Evolutionary conservation across 2,329 filamentous ascomycete species (phyloP), one percentile per base, ranked within the genome.

Genomic region (Botrytis elliptica): DNA sequence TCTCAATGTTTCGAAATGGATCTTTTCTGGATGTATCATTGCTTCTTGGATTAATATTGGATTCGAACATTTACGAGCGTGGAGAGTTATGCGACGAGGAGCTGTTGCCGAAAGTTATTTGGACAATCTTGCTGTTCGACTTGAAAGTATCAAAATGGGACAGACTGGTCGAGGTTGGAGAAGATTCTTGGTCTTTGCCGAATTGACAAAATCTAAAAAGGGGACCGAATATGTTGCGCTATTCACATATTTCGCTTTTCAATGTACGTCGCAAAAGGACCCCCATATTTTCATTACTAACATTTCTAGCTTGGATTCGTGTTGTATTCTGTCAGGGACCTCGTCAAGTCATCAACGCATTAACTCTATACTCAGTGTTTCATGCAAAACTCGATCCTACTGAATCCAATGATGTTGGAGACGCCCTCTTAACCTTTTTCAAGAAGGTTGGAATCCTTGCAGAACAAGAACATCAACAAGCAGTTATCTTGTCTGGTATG

Each of bases 31-130:
- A 73, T 97, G 95, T 82, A 98, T 99, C 81, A 92, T 98, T 76
- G 86, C 96, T 52, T 98, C 95, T 16, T 95, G 95, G 82, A 85
- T 94, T 76, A 93, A 98, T 77, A 87, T 97, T 42, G 86, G 84
- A 25, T 96, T 92, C 79, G 93, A 97, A 82, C 94, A 93, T 84
- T 81, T 97, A 66, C 89, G 92, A 71, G 94, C 95, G 40, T 84
- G 92, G 75, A 90, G 91, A 64, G 93, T 97, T 69, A 97, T 98
- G 82, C 90, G 87, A 78, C 89, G 93, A 74, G 93, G 93, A 72
- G 94, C 95, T 76, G 92, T 98, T 59, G 94, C 94, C 8, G 93
- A 97, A 81, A 95, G 92, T 81, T 99, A 97, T 78, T 88, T 99
- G 76, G 94, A 99, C 82, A 92, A 90, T 52, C 85, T 98, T 74